Conservation (phyloP, 768 basidiomycete species). For the Trametes villosa region DNA sequence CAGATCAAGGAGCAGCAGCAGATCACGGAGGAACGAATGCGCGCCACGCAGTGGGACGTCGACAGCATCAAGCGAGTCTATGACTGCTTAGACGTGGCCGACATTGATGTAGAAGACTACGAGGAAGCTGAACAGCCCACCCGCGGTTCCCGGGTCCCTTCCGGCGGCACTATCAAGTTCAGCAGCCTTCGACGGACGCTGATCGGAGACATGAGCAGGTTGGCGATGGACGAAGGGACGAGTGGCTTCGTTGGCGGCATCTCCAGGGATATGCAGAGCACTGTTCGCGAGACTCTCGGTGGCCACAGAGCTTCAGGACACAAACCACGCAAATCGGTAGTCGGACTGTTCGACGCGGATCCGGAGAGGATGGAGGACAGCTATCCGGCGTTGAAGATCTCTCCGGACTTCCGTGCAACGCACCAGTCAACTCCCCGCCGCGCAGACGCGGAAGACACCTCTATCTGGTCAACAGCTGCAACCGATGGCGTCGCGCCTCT, state of each 20-base stretch:
- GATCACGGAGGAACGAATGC: constrained; percentile 62
- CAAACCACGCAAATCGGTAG: constrained; percentile 55
- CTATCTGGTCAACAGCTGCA: constrained; percentile 30
- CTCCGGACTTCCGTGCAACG: constrained; percentile 21
- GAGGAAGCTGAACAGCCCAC: constrained; percentile 35
- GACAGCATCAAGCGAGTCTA: constrained; percentile 72
- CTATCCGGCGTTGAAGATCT: constrained; percentile 23
- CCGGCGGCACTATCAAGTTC: constrained; percentile 50
- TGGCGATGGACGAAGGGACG: constrained; percentile 23
- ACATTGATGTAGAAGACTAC: constrained; percentile 52
- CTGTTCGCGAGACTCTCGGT: constrained; percentile 23
- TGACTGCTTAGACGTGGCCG: constrained; percentile 63
- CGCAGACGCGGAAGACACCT: constrained; percentile 15
- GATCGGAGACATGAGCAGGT: constrained; percentile 37
- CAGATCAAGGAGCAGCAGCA: constrained; percentile 68
- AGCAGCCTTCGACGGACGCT: constrained; percentile 51
- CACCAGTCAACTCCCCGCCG: no score
- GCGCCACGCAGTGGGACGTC: constrained; percentile 73
- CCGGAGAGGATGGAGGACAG: constrained; percentile 10
- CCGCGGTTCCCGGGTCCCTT: constrained; percentile 13
- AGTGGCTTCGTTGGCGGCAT: constrained; percentile 31
- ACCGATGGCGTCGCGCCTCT: constrained; percentile 24
- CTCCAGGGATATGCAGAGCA: constrained; percentile 33
- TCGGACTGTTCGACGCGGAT: constrained; percentile 59
- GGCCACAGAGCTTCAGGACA: constrained; percentile 12